Base-by-base conservation (phyloP, 1,284 basidiomycete genomes). In the Trichosporon coremiiforme region DNA sequence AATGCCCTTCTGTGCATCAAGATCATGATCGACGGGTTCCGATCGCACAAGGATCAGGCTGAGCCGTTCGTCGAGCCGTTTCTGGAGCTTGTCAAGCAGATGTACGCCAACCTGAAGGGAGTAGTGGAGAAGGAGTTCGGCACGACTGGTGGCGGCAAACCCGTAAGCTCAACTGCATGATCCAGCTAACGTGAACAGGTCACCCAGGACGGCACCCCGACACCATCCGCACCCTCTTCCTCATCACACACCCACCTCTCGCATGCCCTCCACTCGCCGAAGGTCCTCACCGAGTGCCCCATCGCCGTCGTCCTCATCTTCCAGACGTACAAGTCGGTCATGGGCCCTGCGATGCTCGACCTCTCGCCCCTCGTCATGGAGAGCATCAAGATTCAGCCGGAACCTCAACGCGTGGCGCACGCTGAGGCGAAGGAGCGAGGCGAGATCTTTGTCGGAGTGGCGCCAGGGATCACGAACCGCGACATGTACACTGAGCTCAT, bases 261-360 rank as follows among this genome's bases (percentile, higher is more conserved):
- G n/a, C 79, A 80, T 45, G 81, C 83, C 4, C 88, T 90, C 68
- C 89, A 89, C 68, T 96, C 94, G 80, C 97, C 98, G 87, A 98
- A 98, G 83, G 92, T 98, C 12, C 86, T 98, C 29, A 91, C 93
- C 7, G 97, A 99, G 83, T 92, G 97, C 85, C 93, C 93, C 7
- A 92, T 97, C 84, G 90, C 95, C n/a, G 90, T 98, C 75, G 93
- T 97, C 53, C 89, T 95, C 55, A 91, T 98, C 82, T 90, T 93
- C 72, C 95, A 98, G 83, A 89, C 89, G 38, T 91, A 91, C 71
- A 86, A 87, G 47, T 81, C 90, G 68, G 89, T 92, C 65, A 86
- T 89, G 74, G 80, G 84, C 8, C 86, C 90, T 8, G 87, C 89
- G 33, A 89, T 97, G 74, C 89, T 90, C 75, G 86, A 89, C 45